A percentile compares a stretch with the other conserved stretches of the same genome.
phyloP scores from a whole-genome alignment of 768 basidiomycete genomes.

The Trametes maxima region DNA sequence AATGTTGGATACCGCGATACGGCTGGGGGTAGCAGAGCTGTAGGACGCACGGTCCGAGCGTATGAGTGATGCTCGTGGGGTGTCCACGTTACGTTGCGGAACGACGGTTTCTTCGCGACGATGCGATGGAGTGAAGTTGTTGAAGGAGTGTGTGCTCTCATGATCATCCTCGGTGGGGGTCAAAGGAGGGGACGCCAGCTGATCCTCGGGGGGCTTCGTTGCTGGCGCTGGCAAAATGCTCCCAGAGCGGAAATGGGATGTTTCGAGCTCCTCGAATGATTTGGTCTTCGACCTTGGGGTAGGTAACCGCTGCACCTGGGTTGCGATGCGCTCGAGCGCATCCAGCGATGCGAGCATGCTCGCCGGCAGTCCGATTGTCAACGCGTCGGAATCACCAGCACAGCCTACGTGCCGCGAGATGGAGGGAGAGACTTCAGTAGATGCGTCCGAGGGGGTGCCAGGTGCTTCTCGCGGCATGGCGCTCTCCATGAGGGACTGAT shows the following conservation, averaged over 20 bases:
- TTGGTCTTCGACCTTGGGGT: background rate
- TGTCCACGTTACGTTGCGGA: background rate
- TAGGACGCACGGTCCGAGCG: background rate
- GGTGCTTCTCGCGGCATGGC: background rate
- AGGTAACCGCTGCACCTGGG: background rate
- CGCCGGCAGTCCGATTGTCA: background rate
- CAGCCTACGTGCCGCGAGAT: background rate
- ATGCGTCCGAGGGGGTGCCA: background rate
- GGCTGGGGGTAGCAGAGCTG: background rate
- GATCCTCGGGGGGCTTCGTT: background rate
- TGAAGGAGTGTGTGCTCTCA: background rate
- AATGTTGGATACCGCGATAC: slow-evolving; percentile 1
- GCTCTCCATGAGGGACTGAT: slow-evolving; percentile 21
- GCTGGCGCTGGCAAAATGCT: background rate
- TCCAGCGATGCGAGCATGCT: slow-evolving; percentile 11
- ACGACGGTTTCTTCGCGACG: background rate
- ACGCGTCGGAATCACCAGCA: background rate
- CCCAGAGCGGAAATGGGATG: background rate
- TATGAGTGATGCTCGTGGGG: background rate
- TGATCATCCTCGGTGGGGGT: background rate
- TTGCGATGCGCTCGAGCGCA: slow-evolving; percentile 6
- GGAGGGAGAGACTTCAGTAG: background rate
- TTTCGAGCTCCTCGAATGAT: background rate
- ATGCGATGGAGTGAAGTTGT: background rate
- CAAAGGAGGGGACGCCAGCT: slow-evolving; percentile 1